Base-by-base conservation (phyloP, 768 basidiomycete species). In the Kwoniella dejecticola region DNA sequence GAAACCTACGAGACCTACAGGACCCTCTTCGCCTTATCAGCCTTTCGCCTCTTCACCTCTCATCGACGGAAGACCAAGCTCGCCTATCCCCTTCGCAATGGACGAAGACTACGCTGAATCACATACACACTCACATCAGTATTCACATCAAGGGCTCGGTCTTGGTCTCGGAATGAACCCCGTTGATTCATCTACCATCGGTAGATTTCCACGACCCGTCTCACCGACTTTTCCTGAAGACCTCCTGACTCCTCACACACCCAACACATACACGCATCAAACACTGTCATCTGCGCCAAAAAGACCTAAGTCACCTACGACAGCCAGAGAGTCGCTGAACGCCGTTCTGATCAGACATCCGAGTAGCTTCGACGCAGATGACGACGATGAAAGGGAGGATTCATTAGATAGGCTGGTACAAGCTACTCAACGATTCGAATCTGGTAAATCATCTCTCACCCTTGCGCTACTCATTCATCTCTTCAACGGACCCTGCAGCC, bases 271-370 rank as follows among this genome's bases (percentile, higher is more conserved):
- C 23, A 53, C n/a, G 7, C 57, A 59, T 42, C 47, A 44, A 27
- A 59, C 57, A 17, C 4, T 59, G 1, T 59, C 57, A 1, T 50
- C 57, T 4, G 47, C 48, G 4, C 57, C 47, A 4, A 30, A 53
- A 33, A 38, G 50, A 53, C 49, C 49, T 5, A 59, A 59, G 21
- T 59, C 57, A 10, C 50, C 58, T 17, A 60, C 38, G 19, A 52
- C 58, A 4, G 58, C 58, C 0, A 30, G 15, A 46, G 58, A 52
- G n/a, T 52, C 49, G 11, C 21, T 62, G 33, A 41, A 48, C 8
- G 46, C 21, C 6, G 52, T 62, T 1, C 36, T 62, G 5, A 21
- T 21, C 1, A 33, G 52, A 27, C 42, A 49, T 19, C n/a, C 21
- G 5, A n/a, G 12, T 42, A 12, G 19, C 13, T 12, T 11, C 15